These are phyloP conservation scores for Pneumocystis oryctolagi DNA, from an alignment of 1,139 yeast genomes.

Conservation along the genomic window DNA sequence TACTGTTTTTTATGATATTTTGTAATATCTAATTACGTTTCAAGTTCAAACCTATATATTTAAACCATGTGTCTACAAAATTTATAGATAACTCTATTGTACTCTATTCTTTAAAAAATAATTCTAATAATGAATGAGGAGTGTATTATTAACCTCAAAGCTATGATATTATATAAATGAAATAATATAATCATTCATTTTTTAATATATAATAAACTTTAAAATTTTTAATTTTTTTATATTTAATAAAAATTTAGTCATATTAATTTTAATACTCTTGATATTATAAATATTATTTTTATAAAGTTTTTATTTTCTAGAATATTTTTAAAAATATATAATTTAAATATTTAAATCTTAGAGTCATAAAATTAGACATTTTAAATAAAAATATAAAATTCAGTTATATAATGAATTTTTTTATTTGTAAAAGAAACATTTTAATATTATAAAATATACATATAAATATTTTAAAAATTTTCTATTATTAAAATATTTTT, in stretches of 20 bases:
- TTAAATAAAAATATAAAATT: no score
- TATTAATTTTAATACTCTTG: no score
- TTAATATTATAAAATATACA: no score
- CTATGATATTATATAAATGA: not conserved
- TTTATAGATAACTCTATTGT: not conserved
- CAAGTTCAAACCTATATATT: not conserved
- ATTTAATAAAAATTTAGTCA: no score
- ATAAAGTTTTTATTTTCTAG: not conserved
- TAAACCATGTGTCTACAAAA: not conserved
- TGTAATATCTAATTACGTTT: not conserved
- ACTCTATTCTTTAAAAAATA: not conserved
- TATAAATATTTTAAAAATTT: no score
- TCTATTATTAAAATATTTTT: no score
- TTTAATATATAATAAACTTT: not conserved
- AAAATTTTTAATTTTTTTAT: not conserved
- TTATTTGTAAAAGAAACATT: no score
- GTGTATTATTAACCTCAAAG: not conserved
- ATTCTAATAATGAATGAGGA: not conserved
- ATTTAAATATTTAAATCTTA: no score
- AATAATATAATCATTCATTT: not conserved
- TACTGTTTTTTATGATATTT: not conserved
- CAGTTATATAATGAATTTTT: no score
- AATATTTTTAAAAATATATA: no score
- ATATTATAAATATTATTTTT: not conserved
- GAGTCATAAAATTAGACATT: no score